Evolutionary conservation across 2,329 filamentous ascomycete species (phyloP).

Genomic region (Hymenoscyphus fructigenus): DNA sequence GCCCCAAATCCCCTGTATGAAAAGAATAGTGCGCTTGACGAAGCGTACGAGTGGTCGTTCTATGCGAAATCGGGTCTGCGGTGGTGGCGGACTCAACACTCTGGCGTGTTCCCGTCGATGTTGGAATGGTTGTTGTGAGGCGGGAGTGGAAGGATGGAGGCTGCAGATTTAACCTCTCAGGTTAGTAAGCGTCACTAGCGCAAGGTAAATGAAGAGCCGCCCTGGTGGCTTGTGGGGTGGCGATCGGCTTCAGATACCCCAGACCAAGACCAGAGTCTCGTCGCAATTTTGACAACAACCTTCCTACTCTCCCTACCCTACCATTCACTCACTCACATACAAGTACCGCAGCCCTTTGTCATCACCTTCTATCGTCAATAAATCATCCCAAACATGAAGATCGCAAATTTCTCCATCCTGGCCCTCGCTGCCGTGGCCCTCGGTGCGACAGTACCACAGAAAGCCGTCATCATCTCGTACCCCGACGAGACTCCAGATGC

Average conservation of each 20-base stretch:
- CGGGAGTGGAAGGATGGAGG: not conserved
- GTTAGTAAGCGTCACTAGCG: no score
- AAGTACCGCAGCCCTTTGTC: not conserved
- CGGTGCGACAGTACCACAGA: constrained; percentile 55
- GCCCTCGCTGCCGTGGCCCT: constrained; percentile 60
- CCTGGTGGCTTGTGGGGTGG: no score
- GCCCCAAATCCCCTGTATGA: constrained; percentile 23
- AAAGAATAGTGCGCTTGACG: constrained; percentile 8
- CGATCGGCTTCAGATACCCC: no score
- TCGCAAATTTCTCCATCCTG: constrained; percentile 54
- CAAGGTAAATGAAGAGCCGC: no score
- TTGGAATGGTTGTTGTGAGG: not conserved
- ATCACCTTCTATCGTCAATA: not conserved
- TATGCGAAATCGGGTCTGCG: not conserved
- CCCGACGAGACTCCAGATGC: constrained; percentile 63
- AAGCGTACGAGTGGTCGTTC: not conserved
- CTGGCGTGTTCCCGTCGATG: not conserved
- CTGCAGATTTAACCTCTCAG: no score
- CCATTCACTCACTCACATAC: not conserved
- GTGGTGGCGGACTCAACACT: not conserved
- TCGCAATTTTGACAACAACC: no score
- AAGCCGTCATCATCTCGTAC: constrained; percentile 78
- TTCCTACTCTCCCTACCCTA: not conserved
- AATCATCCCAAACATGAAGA: constrained; percentile 55
- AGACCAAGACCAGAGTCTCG: no score